Percentiles rank a stretch among this genome's conserved stretches.
Evolutionary conservation across 192 early-diverging fungal species (phyloP).

Genomic region (Funneliformis mosseae): DNA sequence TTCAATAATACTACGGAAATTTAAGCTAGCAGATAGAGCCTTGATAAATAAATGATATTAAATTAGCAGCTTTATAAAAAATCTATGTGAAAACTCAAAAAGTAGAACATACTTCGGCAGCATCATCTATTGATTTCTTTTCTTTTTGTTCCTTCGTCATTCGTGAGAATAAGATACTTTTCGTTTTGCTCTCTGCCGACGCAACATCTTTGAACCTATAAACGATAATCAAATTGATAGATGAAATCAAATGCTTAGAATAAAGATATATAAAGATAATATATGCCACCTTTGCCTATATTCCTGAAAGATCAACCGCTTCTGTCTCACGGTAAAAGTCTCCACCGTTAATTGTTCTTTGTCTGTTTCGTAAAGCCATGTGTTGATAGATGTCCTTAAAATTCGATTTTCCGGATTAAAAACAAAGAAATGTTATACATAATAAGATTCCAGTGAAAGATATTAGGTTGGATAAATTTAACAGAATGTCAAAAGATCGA

Average conservation of each 20-base stretch:
- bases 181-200: conserved; percentile 39
- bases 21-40: conserved; percentile 34
- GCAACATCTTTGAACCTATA: conserved; percentile 53
- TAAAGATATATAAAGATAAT: neutral
- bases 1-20: conserved; percentile 83
- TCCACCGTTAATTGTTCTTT: conserved; percentile 39
- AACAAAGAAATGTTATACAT: neutral
- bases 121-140: conserved; percentile 32
- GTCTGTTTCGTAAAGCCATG: conserved; percentile 46
- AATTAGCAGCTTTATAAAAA: neutral
- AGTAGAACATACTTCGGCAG: neutral
- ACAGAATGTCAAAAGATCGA: neutral
- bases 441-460: neutral
- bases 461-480: too few relatives aligned
- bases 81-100: neutral
- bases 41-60: neutral
- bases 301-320: conserved; percentile 79
- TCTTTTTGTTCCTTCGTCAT: conserved; percentile 53
- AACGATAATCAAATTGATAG: neutral
- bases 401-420: neutral
- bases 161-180: conserved; percentile 49
- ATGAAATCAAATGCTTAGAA: neutral
- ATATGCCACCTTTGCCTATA: conserved; percentile 45
- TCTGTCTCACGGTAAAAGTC: conserved; percentile 64
- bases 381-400: conserved; percentile 38